Base-by-base conservation (phyloP, 2,329 filamentous ascomycete genomes). In the Pestalotiopsis sp. region DNA sequence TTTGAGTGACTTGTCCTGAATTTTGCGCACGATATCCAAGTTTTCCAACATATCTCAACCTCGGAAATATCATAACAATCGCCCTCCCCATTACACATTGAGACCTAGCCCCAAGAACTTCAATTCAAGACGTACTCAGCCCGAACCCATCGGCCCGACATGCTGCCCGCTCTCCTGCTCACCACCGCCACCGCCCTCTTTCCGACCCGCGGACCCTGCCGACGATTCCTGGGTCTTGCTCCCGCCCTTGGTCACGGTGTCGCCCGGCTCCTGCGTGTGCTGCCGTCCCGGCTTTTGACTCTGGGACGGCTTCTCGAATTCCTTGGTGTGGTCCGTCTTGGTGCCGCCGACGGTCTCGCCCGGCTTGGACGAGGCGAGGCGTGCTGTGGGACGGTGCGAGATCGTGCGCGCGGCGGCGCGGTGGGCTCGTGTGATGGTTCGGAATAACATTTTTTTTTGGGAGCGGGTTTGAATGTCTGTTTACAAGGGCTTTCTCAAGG, bases 261-360 rank as follows among this genome's bases (percentile, higher is more conserved):
- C 59, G 25, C n/a, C n/a, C 2, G 59, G n/a, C 9, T 39, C 14
- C 17, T 62, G 27, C 9, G 59, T 39, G 31, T 39, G 59, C 17
- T 39, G 27, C n/a, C 20, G 17, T 2, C 31, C 59, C 31, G 59
- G 7, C 59, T 62, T 62, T 20, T 62, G 59, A 11, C 11, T 38
- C 25, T 39, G 59, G 4, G 59, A 62, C 31, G 27, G 27, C 13
- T 62, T 17, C 2, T 62, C 17, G n/a, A 62, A 39, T 39, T 62
- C 59, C 31, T 62, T 39, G 13, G 27, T 36, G n/a, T 62, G 59
- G 59, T 62, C 59, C 31, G 59, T 62, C 59, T 62, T 62, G 25
- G 59, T 62, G 31, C 59, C 59, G 11, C 59, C 59, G 31, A 62
- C 31, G 11, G 59, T 62, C 17, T 62, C 59, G 14, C 31, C 31